Evolutionary conservation across 805 yeast species (phyloP).

Genomic region (Starmerella floris): DNA sequence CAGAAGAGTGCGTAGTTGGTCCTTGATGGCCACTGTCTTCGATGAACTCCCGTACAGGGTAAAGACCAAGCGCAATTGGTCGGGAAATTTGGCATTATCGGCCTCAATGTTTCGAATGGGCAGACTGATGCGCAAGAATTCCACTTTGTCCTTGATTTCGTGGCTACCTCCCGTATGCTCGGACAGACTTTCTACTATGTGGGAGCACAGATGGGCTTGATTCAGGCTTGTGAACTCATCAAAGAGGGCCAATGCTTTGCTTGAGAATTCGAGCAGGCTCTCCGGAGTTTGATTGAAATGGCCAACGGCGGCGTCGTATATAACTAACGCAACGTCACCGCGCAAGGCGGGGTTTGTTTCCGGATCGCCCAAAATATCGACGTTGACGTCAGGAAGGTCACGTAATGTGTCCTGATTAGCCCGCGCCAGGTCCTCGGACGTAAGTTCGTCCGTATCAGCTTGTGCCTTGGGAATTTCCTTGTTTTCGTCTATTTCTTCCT

Average conservation of each 20-base stretch:
- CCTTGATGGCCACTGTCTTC: conserved; percentile 18
- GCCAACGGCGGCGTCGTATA: conserved; percentile 55
- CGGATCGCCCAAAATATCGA: conserved; percentile 72
- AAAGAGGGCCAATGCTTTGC: conserved; percentile 42
- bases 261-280: conserved; percentile 32
- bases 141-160: conserved; percentile 29
- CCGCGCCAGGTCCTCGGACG: conserved; percentile 35
- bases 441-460: conserved; percentile 31
- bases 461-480: conserved; percentile 34
- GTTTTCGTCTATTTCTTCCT: conserved; percentile 30
- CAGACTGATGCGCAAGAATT: conserved; percentile 45
- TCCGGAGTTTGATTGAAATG: conserved; percentile 28
- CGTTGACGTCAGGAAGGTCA: conserved; percentile 72
- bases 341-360: conserved; percentile 67
- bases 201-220: conserved; percentile 51
- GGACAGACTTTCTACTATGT: conserved; percentile 42
- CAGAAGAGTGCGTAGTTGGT: conserved; percentile 21
- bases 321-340: conserved; percentile 58
- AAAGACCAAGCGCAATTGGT: conserved; percentile 51
- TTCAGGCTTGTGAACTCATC: conserved; percentile 59
- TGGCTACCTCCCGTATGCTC: conserved; percentile 21
- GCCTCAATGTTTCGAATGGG: conserved; percentile 46
- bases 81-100: conserved; percentile 38
- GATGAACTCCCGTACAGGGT: conserved; percentile 41
- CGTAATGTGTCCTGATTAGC: conserved; percentile 48